phyloP scores from a whole-genome alignment of 148 eudicot species.

The Rhododendron ferrugineum region DNA sequence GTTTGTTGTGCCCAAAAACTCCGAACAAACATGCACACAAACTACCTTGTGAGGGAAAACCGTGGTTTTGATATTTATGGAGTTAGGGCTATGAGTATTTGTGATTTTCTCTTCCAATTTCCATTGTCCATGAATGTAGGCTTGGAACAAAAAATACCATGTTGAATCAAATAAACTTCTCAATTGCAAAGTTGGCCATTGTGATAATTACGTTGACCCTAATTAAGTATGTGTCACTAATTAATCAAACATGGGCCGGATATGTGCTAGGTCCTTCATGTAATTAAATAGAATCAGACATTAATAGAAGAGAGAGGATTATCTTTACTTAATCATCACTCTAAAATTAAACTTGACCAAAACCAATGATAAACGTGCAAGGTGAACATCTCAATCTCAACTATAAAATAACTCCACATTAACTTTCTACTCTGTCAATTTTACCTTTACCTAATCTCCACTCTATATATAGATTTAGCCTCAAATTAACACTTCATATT shows the following conservation, averaged over 20 bases:
- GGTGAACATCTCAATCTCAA: constrained; percentile 3
- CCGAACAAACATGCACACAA: no score
- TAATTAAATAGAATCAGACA: not conserved
- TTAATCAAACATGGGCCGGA: not conserved
- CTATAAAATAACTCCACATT: not conserved
- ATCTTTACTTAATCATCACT: constrained; percentile 7
- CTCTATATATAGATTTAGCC: not conserved
- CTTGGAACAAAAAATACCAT: no score
- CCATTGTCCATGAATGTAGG: no score
- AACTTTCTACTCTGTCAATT: not conserved
- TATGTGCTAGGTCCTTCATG: not conserved
- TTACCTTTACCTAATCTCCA: not conserved
- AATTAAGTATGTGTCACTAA: no score
- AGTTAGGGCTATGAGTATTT: no score
- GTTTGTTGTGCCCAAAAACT: no score
- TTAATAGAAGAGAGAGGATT: not conserved
- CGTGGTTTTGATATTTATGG: no score
- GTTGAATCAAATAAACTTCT: no score
- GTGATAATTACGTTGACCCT: no score
- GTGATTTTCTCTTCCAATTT: no score
- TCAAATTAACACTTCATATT: not conserved
- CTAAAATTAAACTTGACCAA: constrained; percentile 14
- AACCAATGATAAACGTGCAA: not conserved
- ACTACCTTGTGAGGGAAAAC: no score
- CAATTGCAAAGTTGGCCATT: no score